phyloP scores from a whole-genome alignment of 2,329 filamentous ascomycete genomes.

The Ceratocystis variospora region DNA sequence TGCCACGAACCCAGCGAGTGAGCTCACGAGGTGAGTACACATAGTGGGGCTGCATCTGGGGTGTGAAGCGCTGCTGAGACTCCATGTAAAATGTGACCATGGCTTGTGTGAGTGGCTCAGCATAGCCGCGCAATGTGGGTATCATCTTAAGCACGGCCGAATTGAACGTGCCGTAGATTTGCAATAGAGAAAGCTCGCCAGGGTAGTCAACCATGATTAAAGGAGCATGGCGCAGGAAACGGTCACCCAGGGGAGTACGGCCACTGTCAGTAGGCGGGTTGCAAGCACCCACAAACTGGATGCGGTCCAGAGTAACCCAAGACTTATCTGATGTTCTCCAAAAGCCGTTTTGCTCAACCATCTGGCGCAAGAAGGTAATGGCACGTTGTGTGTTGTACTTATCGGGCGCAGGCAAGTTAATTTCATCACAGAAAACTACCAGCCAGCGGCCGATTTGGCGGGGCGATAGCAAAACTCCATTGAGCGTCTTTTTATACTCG shows the following conservation, averaged over 20 bases:
- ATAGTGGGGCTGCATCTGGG: slow-evolving; percentile 95
- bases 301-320: slow-evolving; percentile 94
- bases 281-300: slow-evolving; percentile 97
- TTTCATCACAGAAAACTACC: slow-evolving; percentile 97
- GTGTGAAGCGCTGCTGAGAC: slow-evolving; percentile 87
- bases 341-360: slow-evolving; percentile 98
- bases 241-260: slow-evolving; percentile 80
- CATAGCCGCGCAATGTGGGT: slow-evolving; percentile 84
- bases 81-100: slow-evolving; percentile 97
- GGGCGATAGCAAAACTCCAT: slow-evolving; percentile 87
- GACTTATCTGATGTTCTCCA: slow-evolving; percentile 96
- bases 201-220: slow-evolving; percentile 99
- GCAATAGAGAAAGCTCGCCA: slow-evolving; percentile 80
- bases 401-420: slow-evolving; percentile 95
- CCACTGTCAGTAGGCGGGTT: slow-evolving; percentile 97
- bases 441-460: slow-evolving; percentile 96
- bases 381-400: slow-evolving; percentile 95
- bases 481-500: slow-evolving; percentile 97
- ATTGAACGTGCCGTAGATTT: slow-evolving; percentile 99
- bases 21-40: slow-evolving; percentile 98
- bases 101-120: slow-evolving; percentile 82
- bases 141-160: slow-evolving; percentile 92
- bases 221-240: slow-evolving; percentile 94
- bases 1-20: slow-evolving; percentile 90
- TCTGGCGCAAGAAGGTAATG: slow-evolving; percentile 91